Percentiles rank a stretch among this genome's conserved stretches.
phyloP scores from a whole-genome alignment of 371 early-diverging fungal species.

The Globomyces sp. region DNA sequence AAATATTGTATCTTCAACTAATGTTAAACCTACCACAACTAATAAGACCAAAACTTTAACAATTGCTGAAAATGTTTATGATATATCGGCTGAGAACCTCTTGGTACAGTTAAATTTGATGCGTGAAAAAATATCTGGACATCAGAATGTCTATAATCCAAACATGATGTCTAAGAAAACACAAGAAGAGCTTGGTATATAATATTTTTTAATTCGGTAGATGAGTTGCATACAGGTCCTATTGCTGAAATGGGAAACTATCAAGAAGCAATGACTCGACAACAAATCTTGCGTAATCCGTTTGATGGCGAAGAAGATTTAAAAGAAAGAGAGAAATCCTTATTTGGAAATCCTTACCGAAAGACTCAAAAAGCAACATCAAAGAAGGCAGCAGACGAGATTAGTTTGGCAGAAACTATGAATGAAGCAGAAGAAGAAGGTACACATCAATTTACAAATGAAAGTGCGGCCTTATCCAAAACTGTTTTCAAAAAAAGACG shows the following conservation, averaged over 20 bases:
- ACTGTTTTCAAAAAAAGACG: not conserved
- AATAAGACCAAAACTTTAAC: not conserved
- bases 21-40: not conserved
- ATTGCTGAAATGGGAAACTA: conserved; percentile 69
- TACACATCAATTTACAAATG: conserved; percentile 3
- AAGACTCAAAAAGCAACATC: conserved; percentile 11
- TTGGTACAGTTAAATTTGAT: not conserved
- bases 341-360: conserved; percentile 71
- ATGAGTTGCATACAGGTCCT: conserved; percentile 59
- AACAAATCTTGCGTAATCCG: conserved; percentile 59
- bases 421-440: conserved; percentile 15
- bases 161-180: not conserved
- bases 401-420: not conserved
- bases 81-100: not conserved
- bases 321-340: conserved; percentile 47
- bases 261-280: conserved; percentile 49
- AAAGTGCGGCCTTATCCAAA: not conserved
- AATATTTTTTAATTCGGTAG: conserved; percentile 15
- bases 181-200: conserved; percentile 4
- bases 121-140: not conserved
- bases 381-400: not conserved
- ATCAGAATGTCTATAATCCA: no score
- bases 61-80: conserved; percentile 11
- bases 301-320: conserved; percentile 61
- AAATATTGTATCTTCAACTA: not conserved